phyloP scores from a whole-genome alignment of 176 grass and related monocot species.

The Tillandsia fasciculata region DNA sequence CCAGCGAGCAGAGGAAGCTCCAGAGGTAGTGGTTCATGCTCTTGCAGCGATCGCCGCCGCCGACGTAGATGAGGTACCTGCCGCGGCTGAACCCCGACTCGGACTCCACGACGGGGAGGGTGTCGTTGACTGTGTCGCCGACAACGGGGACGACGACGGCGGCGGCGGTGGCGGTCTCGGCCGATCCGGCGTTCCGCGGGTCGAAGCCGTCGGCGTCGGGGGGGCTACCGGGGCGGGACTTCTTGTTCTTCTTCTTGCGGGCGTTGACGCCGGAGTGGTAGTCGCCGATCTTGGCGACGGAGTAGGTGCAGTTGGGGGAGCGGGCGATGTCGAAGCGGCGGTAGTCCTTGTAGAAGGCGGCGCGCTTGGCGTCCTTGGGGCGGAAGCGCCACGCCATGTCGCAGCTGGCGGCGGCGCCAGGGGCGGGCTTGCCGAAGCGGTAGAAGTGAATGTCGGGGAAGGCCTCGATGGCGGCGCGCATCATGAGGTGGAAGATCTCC shows the following conservation, averaged over 20 bases:
- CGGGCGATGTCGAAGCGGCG: constrained; percentile 55
- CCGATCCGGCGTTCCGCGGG: neutral
- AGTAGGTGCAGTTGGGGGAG: too few relatives aligned
- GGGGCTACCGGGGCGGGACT: neutral
- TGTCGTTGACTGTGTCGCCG: constrained; percentile 19
- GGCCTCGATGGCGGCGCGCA: constrained; percentile 42
- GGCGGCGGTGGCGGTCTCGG: constrained; percentile 20
- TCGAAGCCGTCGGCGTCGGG: neutral
- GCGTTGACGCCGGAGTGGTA: constrained; percentile 61
- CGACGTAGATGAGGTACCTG: constrained; percentile 53
- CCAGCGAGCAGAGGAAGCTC: constrained; percentile 65
- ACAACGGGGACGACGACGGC: constrained; percentile 5
- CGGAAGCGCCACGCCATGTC: constrained; percentile 75
- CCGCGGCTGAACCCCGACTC: constrained; percentile 34
- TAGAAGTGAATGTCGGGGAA: constrained; percentile 67
- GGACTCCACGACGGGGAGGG: constrained; percentile 26
- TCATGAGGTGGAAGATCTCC: constrained; percentile 56
- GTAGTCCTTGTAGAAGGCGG: constrained; percentile 57
- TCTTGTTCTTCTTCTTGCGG: constrained; percentile 36
- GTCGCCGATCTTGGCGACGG: constrained; percentile 42
- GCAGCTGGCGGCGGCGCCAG: constrained; percentile 32
- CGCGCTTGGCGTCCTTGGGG: constrained; percentile 21
- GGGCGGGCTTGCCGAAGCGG: constrained; percentile 48
- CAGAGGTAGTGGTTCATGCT: constrained; percentile 65
- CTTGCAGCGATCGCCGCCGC: constrained; percentile 68